These are phyloP conservation scores for Atkinsonella texensis DNA, from an alignment of 2,329 filamentous ascomycete genomes.

Conservation along the genomic window DNA sequence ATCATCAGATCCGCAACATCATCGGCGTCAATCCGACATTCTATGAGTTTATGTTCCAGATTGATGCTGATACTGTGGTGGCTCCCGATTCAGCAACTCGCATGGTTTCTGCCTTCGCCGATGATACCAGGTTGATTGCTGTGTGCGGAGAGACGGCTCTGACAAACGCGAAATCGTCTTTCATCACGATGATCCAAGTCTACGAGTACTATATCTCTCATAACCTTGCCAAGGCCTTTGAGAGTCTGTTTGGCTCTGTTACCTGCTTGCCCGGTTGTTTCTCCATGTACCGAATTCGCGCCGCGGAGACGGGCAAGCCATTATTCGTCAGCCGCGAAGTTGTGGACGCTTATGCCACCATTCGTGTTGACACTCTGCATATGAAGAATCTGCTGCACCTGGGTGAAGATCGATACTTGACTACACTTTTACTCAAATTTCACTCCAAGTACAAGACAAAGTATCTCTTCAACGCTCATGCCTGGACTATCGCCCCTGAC, in stretches of 20 bases:
- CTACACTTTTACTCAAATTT: constrained; percentile 83
- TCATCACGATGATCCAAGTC: constrained; percentile 98
- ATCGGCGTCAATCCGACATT: constrained; percentile 98
- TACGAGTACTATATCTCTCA: constrained; percentile 99
- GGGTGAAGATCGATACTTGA: constrained; percentile 95
- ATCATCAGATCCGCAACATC: constrained; percentile 96
- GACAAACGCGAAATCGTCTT: constrained; percentile 84
- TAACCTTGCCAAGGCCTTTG: constrained; percentile 92
- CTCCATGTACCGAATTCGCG: constrained; percentile 95
- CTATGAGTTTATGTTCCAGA: constrained; percentile 93
- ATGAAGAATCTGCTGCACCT: constrained; percentile 98
- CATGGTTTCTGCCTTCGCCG: constrained; percentile 80
- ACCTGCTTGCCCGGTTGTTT: constrained; percentile 98
- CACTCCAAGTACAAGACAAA: constrained; percentile 97
- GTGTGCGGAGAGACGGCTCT: constrained; percentile 91
- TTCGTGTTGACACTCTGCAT: constrained; percentile 93
- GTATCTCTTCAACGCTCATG: constrained; percentile 83
- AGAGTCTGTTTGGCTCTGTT: constrained; percentile 91
- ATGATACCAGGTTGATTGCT: constrained; percentile 87
- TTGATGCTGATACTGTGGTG: constrained; percentile 94
- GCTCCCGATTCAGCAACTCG: constrained; percentile 80
- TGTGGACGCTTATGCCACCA: constrained; percentile 76
- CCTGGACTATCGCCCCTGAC: constrained; percentile 95
- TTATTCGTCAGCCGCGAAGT: constrained; percentile 92
- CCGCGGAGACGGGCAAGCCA: constrained; percentile 87